A percentile compares a stretch with the other conserved stretches of the same genome.
phyloP scores from a whole-genome alignment of 306 rosid species.

The Rosa lucieae region DNA sequence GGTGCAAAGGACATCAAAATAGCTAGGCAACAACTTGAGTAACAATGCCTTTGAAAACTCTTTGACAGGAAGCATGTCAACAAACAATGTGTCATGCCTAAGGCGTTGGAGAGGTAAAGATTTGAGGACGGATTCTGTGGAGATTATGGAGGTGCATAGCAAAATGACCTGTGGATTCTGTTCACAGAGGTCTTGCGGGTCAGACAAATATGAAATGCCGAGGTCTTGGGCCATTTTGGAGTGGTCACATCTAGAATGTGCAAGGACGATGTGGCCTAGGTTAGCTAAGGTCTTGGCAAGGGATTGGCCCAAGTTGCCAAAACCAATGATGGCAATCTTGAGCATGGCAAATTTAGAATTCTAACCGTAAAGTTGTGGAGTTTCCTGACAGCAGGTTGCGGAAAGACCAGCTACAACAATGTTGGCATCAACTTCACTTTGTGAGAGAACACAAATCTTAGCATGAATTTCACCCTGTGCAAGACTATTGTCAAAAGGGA shows the following conservation, averaged over 20 bases:
- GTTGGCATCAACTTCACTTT: neutral
- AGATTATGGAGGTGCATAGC: conserved; percentile 10
- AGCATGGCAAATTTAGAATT: neutral
- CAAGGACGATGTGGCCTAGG: neutral
- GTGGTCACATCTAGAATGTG: conserved; percentile 9
- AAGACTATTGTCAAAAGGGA: neutral
- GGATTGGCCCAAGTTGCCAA: neutral
- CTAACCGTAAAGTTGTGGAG: neutral
- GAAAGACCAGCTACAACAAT: neutral
- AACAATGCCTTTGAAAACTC: neutral
- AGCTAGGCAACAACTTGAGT: neutral
- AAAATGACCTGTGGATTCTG: conserved; percentile 15
- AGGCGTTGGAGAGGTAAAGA: neutral
- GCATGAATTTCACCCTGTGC: neutral
- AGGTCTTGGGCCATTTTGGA: neutral
- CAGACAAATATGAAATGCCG: neutral
- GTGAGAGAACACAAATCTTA: neutral
- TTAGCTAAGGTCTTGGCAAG: neutral
- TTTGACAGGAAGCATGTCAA: conserved; percentile 6
- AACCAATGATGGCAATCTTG: neutral
- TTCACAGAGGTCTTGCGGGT: conserved; percentile 7
- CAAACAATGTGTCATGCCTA: conserved; percentile 1
- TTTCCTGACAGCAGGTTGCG: neutral
- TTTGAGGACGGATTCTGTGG: neutral
- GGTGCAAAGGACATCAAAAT: neutral